Conservation (phyloP, 805 yeast species). For the Debaryomyces maramus region DNA sequence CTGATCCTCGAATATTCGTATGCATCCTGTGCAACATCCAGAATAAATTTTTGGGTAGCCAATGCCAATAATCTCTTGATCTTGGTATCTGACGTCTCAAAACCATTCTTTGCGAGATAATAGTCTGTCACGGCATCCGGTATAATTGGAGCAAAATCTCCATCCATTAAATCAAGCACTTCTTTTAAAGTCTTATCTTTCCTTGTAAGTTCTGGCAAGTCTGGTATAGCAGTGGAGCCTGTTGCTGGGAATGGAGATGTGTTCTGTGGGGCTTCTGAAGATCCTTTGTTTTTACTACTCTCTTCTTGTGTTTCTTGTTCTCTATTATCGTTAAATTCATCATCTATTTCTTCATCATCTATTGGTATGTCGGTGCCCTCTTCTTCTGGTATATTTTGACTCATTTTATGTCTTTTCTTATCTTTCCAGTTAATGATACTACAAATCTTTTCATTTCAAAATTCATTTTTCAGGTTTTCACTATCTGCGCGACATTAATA, state of each 20-base stretch:
- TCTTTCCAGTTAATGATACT: too few species aligned
- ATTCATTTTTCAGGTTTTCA: background rate
- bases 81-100: constrained; percentile 73
- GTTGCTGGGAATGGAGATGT: constrained; percentile 11
- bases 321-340: constrained; percentile 26
- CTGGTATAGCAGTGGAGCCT: constrained; percentile 36
- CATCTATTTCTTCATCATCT: constrained; percentile 21
- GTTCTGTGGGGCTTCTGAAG: constrained; percentile 5
- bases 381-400: constrained; percentile 4
- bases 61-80: constrained; percentile 79
- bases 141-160: constrained; percentile 88
- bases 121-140: constrained; percentile 97
- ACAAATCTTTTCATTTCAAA: background rate
- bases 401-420: constrained; percentile 4
- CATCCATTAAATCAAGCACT: constrained; percentile 81
- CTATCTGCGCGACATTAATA: background rate
- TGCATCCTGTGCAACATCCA: constrained; percentile 95
- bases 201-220: constrained; percentile 66
- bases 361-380: constrained; percentile 7
- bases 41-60: constrained; percentile 93
- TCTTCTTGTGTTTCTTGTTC: constrained; percentile 7
- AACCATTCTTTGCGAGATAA: constrained; percentile 81
- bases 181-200: constrained; percentile 84
- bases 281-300: constrained; percentile 1
- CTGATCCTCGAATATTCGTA: constrained; percentile 93